Base-by-base conservation (phyloP, 2,329 filamentous ascomycete species). In the Rutstroemia sydowiana region DNA sequence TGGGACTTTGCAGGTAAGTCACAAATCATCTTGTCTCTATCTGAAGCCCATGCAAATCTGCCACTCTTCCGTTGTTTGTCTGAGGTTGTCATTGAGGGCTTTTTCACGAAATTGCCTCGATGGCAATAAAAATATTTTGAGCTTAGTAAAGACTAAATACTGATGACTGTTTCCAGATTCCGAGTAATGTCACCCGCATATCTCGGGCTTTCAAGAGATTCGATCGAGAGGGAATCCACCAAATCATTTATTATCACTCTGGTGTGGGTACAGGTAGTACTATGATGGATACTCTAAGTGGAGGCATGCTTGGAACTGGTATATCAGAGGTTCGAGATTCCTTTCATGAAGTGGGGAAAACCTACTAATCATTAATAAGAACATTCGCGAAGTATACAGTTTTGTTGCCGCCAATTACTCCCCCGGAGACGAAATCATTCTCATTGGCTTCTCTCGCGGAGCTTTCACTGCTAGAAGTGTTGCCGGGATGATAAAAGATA, bases 201-300 rank as follows among this genome's bases (percentile, higher is more conserved):
- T 76, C 76, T 11, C 74, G 78, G 36, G 77, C 76, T 51, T 75
- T 84, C 59, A 75, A 74, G 57, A 72, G 73, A 34, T 68, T 63
- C 36, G 76, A 74, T 60, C 68, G 62, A 31, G 76, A 81, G 61
- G 74, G 61, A n/a, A 56, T 51, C 9, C 69, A 78, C 39, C 79
- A 83, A 62, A 74, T 83, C 57, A 75, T 82, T 52, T 77, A 75
- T 59, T 84, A 84, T 61, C 77, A 81, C 61, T 76, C 77, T 8
- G 80, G 80, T 18, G 77, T 83, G 26, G 80, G 80, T 14, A 78
- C 77, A 3, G 74, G 73, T 1, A 72, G 72, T 56, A 73, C 71
- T 41, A 57, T 70, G 28, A 50, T 78, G n/a, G 75, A 79, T 52
- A 69, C 70, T 41, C 55, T 81, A 14, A 72, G 73, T 0, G 77